These are phyloP conservation scores for Fennellomyces sp. DNA, from an alignment of 371 early-diverging fungal species.

Conservation along the genomic window DNA sequence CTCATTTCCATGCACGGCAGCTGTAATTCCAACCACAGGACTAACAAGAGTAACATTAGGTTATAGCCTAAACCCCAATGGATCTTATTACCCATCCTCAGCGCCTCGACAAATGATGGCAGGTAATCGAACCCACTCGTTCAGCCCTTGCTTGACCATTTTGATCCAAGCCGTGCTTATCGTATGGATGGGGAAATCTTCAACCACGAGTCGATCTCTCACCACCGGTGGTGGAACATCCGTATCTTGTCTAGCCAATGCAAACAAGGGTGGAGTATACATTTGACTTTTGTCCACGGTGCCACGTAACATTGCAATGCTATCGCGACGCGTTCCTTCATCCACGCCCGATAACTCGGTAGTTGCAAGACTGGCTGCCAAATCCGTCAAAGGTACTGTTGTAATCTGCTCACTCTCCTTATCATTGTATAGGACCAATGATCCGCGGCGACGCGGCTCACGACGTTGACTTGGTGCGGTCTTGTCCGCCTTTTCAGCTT, in stretches of 20 bases:
- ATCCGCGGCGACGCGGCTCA: constrained; percentile 54
- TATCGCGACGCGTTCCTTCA: constrained; percentile 24
- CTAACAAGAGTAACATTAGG: constrained; percentile 3
- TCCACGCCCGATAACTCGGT: constrained; percentile 4
- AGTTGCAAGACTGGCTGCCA: constrained; percentile 20
- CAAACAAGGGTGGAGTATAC: constrained; percentile 62
- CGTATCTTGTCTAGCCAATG: constrained; percentile 47
- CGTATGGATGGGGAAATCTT: constrained; percentile 66
- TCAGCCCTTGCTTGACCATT: constrained; percentile 71
- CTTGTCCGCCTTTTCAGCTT: too few species aligned
- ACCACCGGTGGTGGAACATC: constrained; percentile 72
- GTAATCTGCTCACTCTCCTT: too few species aligned
- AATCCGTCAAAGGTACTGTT: too few species aligned
- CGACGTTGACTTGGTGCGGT: constrained; percentile 28
- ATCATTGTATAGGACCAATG: constrained; percentile 69
- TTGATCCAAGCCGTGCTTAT: constrained; percentile 76
- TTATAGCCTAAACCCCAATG: neutral
- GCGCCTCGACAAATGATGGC: constrained; percentile 70
- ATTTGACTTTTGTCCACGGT: constrained; percentile 55
- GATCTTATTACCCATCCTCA: constrained; percentile 48
- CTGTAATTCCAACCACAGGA: constrained; percentile 56
- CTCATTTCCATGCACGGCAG: constrained; percentile 91
- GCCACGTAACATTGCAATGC: constrained; percentile 28
- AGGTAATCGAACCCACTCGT: constrained; percentile 71
- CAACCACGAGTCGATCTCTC: constrained; percentile 61